Evolutionary conservation across 2,329 filamentous ascomycete genomes (phyloP).

Genomic region (Ceratocystis destructans): DNA sequence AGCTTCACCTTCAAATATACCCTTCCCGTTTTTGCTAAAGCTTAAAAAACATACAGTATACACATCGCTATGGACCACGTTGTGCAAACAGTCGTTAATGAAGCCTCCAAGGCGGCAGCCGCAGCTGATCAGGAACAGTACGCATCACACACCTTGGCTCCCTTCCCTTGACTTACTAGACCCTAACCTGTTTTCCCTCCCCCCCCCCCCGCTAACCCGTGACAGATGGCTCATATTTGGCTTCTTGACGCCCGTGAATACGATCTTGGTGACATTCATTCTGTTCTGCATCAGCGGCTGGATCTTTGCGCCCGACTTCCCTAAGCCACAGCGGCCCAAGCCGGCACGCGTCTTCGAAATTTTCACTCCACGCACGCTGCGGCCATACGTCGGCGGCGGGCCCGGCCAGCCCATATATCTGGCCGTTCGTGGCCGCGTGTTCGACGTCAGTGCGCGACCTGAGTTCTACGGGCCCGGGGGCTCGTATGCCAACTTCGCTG

Average conservation of each 20-base stretch:
- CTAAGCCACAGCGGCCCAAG: slow-evolving; percentile 32
- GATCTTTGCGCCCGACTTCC: slow-evolving; percentile 26
- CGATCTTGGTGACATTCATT: slow-evolving; percentile 42
- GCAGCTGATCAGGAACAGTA: slow-evolving; percentile 17
- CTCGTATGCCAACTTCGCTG: slow-evolving; percentile 92
- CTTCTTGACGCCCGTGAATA: slow-evolving; percentile 48
- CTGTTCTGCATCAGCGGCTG: slow-evolving; percentile 35
- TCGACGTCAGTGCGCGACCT: slow-evolving; percentile 73
- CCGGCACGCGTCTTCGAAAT: slow-evolving; percentile 50
- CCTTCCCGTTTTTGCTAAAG: neutral
- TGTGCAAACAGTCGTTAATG: slow-evolving; percentile 40
- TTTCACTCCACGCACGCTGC: slow-evolving; percentile 67
- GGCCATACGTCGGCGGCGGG: slow-evolving; percentile 60
- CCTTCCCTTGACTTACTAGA: neutral
- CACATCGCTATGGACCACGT: slow-evolving; percentile 40
- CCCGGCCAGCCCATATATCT: slow-evolving; percentile 67
- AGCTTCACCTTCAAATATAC: neutral
- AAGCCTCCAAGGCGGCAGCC: slow-evolving; percentile 34
- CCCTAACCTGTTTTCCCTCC: neutral
- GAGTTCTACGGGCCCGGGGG: slow-evolving; percentile 96
- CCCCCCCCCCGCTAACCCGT: neutral
- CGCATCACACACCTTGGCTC: slow-evolving; percentile 18
- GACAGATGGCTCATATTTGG: slow-evolving; percentile 27
- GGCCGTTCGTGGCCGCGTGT: slow-evolving; percentile 79
- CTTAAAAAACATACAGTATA: neutral